These are phyloP conservation scores for Triticum aestivum DNA, from an alignment of 176 grass and related monocot genomes.

Conservation along the genomic window IWGSC_CS_RefSeq_v2.1 NC_057800.1:318402709-318403208, in stretches of 20 bases:
- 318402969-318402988: conserved; percentile 98
- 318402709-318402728: not conserved
- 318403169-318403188: conserved; percentile 8
- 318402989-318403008: conserved; percentile 88
- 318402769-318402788: not conserved
- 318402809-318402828: not conserved
- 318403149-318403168: conserved; percentile 1
- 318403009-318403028: conserved; percentile 32
- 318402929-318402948: conserved; percentile 92
- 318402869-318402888: conserved; percentile 92
- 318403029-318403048: conserved; percentile 18
- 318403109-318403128: not conserved
- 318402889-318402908: conserved; percentile 90
- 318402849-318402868: conserved; percentile 21
- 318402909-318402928: conserved; percentile 79
- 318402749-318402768: not conserved
- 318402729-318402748: not conserved
- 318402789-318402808: conserved; percentile 3
- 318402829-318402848: conserved; percentile 12
- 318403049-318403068: not conserved
- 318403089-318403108: not conserved
- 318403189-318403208: not conserved
- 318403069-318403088: conserved; percentile 17
- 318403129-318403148: conserved; percentile 20
- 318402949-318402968: conserved; percentile 92